Base-by-base conservation (phyloP, 352 stramenopile species). In the Globisporangium viniferum region DNA sequence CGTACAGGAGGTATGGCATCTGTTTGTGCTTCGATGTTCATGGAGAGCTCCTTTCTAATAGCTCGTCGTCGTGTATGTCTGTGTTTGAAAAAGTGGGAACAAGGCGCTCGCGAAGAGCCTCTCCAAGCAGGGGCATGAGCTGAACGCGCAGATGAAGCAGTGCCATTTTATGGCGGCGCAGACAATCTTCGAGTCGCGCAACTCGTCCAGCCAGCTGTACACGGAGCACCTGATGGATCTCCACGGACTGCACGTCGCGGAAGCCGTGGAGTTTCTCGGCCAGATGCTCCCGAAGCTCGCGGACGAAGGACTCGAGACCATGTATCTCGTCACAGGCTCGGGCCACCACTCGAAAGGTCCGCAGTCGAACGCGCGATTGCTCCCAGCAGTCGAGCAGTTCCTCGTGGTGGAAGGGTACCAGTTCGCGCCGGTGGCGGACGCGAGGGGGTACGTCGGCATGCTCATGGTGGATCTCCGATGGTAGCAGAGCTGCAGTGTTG, bases 101-200 rank as follows among this genome's bases (percentile, higher is more conserved):
- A 86, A 86, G 67, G 78, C 80, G 27, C 73, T 93, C 56, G 88
- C 88, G 27, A 89, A 88, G 67, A 78, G 74, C 27, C 62, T 95
- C 59, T 95, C 88, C 14, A 81, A 76, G 18, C 82, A 94, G 73
- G 88, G 88, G 24, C 88, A 94, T 69, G 79, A 91, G 36, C 89
- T 88, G 76, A 95, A 93, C 55, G 75, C 67, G 29, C 87, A 93
- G 73, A 95, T 95, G 88, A 95, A 95, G 71, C 76, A 87, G 18
- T 84, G 76, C 59, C 88, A 95, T 73, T 94, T 89, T 66, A 54
- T 83, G 12, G 88, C 88, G 3, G 88, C 88, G 33, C 81, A 80
- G 18, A 75, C 84, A 53, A 94, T 95, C 64, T 95, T 95, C 58
- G 81, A 94, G 63, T 71, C 80, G 54, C 84, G 88, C 22, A 95